Evolutionary conservation across 176 grass and related monocot genomes (phyloP).

Genomic region (Urochloa ruziziensis): DNA sequence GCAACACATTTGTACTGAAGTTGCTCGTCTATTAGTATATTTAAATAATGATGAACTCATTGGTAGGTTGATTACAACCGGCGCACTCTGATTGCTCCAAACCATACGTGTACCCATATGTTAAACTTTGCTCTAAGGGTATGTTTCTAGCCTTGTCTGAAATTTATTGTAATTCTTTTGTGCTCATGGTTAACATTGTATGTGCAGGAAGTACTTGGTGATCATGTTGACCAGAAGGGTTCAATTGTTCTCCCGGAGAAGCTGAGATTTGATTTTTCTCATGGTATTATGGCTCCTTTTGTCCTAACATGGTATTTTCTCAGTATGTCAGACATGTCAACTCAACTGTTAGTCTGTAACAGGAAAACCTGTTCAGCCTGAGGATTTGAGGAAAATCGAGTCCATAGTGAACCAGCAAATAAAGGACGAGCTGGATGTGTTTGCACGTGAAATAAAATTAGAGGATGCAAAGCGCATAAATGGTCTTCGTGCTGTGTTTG

Average conservation of each 20-base stretch:
- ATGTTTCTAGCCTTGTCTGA: conserved; percentile 33
- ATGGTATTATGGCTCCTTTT: conserved; percentile 58
- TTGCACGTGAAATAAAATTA: conserved; percentile 69
- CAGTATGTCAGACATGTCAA: background rate
- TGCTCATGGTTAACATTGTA: too few relatives aligned
- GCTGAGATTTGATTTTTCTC: conserved; percentile 97
- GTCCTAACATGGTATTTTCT: background rate
- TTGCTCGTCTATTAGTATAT: too few relatives aligned
- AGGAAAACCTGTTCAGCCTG: conserved; percentile 92
- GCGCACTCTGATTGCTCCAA: conserved; percentile 81
- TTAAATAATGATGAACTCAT: conserved; percentile 20
- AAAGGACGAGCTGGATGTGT: conserved; percentile 77
- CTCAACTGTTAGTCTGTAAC: conserved; percentile 30
- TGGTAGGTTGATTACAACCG: conserved; percentile 85
- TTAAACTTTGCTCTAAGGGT: conserved; percentile 95
- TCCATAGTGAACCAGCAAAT: conserved; percentile 95
- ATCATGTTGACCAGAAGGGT: conserved; percentile 98
- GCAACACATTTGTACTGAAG: background rate
- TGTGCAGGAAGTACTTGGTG: conserved; percentile 92
- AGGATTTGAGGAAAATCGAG: conserved; percentile 95
- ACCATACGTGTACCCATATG: conserved; percentile 99
- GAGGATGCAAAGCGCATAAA: conserved; percentile 64
- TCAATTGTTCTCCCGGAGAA: conserved; percentile 98
- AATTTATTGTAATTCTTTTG: conserved; percentile 21
- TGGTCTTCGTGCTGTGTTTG: conserved; percentile 86